These are phyloP conservation scores for Puccinia polysora DNA, from an alignment of 1,284 basidiomycete genomes.

Conservation along the genomic window DNA sequence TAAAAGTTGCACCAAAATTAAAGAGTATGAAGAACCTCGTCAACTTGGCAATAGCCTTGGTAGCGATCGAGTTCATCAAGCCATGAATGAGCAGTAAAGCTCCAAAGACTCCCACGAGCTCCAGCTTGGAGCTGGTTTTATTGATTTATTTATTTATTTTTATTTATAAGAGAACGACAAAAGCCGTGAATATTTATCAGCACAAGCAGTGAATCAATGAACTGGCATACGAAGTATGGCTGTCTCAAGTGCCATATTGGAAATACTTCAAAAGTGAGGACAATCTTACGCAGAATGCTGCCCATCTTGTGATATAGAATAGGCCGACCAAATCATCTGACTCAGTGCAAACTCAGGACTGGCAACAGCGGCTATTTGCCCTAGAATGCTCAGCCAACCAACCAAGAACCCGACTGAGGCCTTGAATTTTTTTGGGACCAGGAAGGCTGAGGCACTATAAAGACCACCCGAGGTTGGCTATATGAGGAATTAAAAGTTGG, in stretches of 20 bases:
- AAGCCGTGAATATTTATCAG: background rate
- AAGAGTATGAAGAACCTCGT: conserved; percentile 79
- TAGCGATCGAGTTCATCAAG: conserved; percentile 72
- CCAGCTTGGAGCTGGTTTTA: conserved; percentile 57
- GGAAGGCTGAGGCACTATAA: conserved; percentile 70
- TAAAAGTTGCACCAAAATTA: conserved; percentile 63
- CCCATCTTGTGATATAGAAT: conserved; percentile 50
- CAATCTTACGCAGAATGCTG: conserved; percentile 53
- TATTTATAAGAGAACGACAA: background rate
- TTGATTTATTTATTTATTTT: background rate
- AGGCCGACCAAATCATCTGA: conserved; percentile 79
- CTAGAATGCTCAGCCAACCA: conserved; percentile 70
- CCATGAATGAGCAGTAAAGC: conserved; percentile 71
- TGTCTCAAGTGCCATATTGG: conserved; percentile 21
- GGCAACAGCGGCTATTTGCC: conserved; percentile 74
- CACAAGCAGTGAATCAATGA: background rate
- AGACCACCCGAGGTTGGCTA: conserved; percentile 78
- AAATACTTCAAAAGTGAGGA: background rate
- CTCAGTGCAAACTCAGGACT: conserved; percentile 84
- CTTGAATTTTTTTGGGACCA: conserved; percentile 66
- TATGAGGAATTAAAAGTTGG: background rate
- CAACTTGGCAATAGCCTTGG: conserved; percentile 70
- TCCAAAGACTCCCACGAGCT: conserved; percentile 69
- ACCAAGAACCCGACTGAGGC: conserved; percentile 57
- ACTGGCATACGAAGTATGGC: background rate